Evolutionary conservation across 2,329 filamentous ascomycete species (phyloP), one percentile per base, ranked within the genome.

Genomic region (Clathrospora elynae): DNA sequence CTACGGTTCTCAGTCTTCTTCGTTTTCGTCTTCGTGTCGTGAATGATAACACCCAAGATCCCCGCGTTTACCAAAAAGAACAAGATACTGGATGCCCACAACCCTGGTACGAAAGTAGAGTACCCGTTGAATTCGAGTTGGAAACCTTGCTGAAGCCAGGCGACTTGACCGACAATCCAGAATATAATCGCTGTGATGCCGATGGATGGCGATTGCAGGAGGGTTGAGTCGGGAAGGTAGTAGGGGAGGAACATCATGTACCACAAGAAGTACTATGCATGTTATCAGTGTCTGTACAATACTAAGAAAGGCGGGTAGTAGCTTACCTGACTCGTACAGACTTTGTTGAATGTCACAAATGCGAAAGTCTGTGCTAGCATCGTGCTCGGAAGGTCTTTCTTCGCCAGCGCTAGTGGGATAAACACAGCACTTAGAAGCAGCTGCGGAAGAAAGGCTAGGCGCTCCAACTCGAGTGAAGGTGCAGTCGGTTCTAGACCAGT

Each of bases 301-400:
- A n/a, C 30, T 11, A 9, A 6, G 20, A 11, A 36, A 16, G 22
- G 14, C 6, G 12, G n/a, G 9, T 20, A 12, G n/a, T 16, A 10
- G 65, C 79, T 52, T 80, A 93, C 90, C 80, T 97, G 92, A 63
- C 90, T 96, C 3, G 93, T 99, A 78, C 92, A 97, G 50, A 99
- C 93, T 75, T 99, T 99, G 75, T 99, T 99, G 60, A 97, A 97
- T 0, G 90, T 86, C 3, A 97, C 93, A 71, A 99, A 99, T 0
- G 92, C 89, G 72, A 96, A 96, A 0, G 93, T 97, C 72, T 99
- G 93, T 3, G 89, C 90, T 49, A 97, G 81, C 88, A 97, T 91
- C 4, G 88, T 86, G 0, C 84, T 82, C 1, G 91, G 79, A 0
- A 99, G 79, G 59, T 93, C 85, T 58, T 83, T 87, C 67, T 92